phyloP scores from a whole-genome alignment of 495 filamentous ascomycete species.

The Parathielavia hyrcaniae region DNA sequence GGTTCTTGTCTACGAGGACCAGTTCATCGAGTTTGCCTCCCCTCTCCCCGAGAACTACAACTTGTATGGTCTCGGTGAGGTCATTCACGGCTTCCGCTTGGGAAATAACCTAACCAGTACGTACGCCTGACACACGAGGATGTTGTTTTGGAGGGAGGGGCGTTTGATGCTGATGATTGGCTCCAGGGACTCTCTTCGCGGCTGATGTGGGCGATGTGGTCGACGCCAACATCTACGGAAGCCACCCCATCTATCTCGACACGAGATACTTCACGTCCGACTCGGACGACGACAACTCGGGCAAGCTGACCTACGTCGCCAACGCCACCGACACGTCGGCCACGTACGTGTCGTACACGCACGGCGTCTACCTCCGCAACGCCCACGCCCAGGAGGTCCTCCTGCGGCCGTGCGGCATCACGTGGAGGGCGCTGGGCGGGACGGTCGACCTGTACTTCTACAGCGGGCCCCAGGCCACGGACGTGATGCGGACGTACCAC shows the following conservation, averaged over 20 bases:
- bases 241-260: conserved; percentile 78
- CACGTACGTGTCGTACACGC: conserved; percentile 60
- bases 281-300: no score
- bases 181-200: conserved; percentile 47
- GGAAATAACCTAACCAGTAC: conserved; percentile 69
- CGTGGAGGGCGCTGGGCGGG: conserved; percentile 76
- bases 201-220: conserved; percentile 60
- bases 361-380: conserved; percentile 79
- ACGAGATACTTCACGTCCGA: conserved; percentile 60
- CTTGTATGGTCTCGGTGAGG: conserved; percentile 79
- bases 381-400: conserved; percentile 72
- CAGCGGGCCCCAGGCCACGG: conserved; percentile 61
- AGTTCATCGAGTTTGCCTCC: conserved; percentile 73
- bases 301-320: conserved; percentile 47
- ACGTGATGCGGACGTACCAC: conserved; percentile 67
- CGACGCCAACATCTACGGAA: conserved; percentile 73
- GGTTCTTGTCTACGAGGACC: conserved; percentile 67
- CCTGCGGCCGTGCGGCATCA: conserved; percentile 57
- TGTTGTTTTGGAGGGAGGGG: background rate
- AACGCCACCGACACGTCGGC: conserved; percentile 48
- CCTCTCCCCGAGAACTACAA: conserved; percentile 65
- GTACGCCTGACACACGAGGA: background rate
- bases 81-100: conserved; percentile 65
- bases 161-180: background rate
- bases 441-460: conserved; percentile 80